Percentiles rank a stretch among this genome's conserved stretches.
Conservation (phyloP, 2,329 filamentous ascomycete species). For the Hypoxylon sp. region DNA sequence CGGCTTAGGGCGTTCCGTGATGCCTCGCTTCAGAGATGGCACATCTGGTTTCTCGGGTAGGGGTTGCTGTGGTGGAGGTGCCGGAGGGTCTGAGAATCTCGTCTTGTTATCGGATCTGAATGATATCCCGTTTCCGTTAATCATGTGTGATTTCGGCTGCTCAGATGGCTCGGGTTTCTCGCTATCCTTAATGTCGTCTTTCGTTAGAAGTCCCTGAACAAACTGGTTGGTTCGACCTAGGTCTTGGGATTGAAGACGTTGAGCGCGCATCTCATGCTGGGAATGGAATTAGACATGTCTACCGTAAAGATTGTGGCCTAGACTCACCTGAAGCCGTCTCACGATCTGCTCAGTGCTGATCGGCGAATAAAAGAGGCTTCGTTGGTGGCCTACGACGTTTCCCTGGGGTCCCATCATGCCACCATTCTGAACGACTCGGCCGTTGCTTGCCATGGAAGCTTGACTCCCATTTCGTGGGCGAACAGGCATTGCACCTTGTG, state of each 20-base stretch:
- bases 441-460: conserved; percentile 72
- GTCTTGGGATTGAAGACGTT: conserved; percentile 89
- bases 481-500: conserved; percentile 77
- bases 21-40: conserved; percentile 79
- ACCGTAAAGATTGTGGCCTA: not conserved
- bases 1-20: conserved; percentile 80
- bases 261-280: conserved; percentile 90
- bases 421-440: conserved; percentile 70
- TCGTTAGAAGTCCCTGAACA: conserved; percentile 80
- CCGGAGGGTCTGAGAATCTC: conserved; percentile 92
- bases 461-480: conserved; percentile 79
- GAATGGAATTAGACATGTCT: conserved; percentile 47
- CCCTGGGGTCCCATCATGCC: conserved; percentile 65
- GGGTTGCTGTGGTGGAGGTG: conserved; percentile 92
- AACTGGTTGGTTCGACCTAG: conserved; percentile 86
- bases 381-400: conserved; percentile 77
- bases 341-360: conserved; percentile 96
- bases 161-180: conserved; percentile 67
- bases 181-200: conserved; percentile 74
- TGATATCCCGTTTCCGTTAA: conserved; percentile 66
- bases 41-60: conserved; percentile 92
- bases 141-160: conserved; percentile 62
- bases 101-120: conserved; percentile 82
- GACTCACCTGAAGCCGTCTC: conserved; percentile 82
- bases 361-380: conserved; percentile 88